Evolutionary conservation across 345 rosid genomes (phyloP).

Genomic region (Pseudoturritis turrita): DNA sequence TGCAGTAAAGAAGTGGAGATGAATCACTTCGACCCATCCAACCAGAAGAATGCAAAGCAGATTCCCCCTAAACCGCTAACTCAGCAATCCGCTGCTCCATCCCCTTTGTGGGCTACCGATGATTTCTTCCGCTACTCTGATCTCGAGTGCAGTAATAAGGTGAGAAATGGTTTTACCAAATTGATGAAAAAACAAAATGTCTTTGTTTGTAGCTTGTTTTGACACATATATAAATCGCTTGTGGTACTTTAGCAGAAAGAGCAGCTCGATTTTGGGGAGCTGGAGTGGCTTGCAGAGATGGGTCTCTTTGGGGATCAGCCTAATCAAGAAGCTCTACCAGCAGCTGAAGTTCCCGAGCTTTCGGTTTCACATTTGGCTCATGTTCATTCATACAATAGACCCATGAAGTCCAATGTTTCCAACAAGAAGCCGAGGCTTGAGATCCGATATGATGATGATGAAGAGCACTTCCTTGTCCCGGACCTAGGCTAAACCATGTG

Average conservation of each 20-base stretch:
- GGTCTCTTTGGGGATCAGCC: slow-evolving; percentile 56
- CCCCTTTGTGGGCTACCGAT: slow-evolving; percentile 64
- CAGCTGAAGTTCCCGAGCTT: slow-evolving; percentile 94
- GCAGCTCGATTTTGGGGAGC: slow-evolving; percentile 68
- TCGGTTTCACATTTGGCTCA: slow-evolving; percentile 39
- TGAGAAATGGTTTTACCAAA: slow-evolving; percentile 24
- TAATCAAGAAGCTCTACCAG: slow-evolving; percentile 52
- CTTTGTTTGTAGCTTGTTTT: neutral
- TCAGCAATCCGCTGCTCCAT: slow-evolving; percentile 36
- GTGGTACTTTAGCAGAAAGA: slow-evolving; percentile 27
- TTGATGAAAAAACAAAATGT: neutral
- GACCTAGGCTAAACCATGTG: slow-evolving; percentile 73
- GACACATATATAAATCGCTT: neutral
- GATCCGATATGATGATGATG: slow-evolving; percentile 48
- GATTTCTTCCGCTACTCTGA: slow-evolving; percentile 71
- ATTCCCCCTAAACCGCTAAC: slow-evolving; percentile 35
- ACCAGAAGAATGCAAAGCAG: slow-evolving; percentile 27
- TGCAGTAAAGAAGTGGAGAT: slow-evolving; percentile 46
- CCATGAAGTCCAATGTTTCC: slow-evolving; percentile 45
- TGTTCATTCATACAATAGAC: slow-evolving; percentile 36
- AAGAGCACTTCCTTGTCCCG: slow-evolving; percentile 79
- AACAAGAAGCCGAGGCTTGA: slow-evolving; percentile 79
- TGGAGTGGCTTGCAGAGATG: slow-evolving; percentile 77
- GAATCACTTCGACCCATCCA: slow-evolving; percentile 58
- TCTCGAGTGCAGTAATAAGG: slow-evolving; percentile 66